phyloP scores from a whole-genome alignment of 441 rosid genomes.

The Aleurites moluccanus region DNA sequence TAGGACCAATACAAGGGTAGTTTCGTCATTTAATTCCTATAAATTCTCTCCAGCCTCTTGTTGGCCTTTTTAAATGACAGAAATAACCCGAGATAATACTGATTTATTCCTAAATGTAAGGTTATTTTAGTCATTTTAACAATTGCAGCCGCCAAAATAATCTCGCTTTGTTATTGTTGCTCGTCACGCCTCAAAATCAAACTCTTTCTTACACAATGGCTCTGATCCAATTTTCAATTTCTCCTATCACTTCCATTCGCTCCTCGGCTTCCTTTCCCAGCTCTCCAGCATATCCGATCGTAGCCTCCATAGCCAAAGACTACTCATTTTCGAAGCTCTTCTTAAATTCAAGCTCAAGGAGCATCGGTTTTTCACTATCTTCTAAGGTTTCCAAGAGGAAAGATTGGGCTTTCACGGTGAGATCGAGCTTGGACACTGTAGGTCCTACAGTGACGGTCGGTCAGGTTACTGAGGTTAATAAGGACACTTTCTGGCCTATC shows the following conservation, averaged over 20 bases:
- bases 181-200: background rate
- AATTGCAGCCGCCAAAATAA: background rate
- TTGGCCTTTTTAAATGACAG: slow-evolving; percentile 2
- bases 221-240: slow-evolving; percentile 43
- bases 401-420: slow-evolving; percentile 29
- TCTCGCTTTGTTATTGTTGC: background rate
- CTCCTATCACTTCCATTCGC: slow-evolving; percentile 34
- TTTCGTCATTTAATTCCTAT: background rate
- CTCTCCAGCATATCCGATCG: slow-evolving; percentile 25
- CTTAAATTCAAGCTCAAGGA: background rate
- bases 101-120: background rate
- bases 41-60: background rate
- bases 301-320: slow-evolving; percentile 27
- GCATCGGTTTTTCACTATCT: background rate
- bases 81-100: background rate
- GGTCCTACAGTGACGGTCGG: slow-evolving; percentile 54
- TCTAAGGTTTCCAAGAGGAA: slow-evolving; percentile 12
- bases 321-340: slow-evolving; percentile 9
- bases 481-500: slow-evolving; percentile 92
- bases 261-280: slow-evolving; percentile 28
- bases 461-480: slow-evolving; percentile 78
- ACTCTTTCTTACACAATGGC: slow-evolving; percentile 32
- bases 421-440: slow-evolving; percentile 58
- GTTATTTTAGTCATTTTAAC: background rate
- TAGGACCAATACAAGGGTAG: background rate